phyloP scores from a whole-genome alignment of 2,329 filamentous ascomycete species.

The Elsinoe necatrix region DNA sequence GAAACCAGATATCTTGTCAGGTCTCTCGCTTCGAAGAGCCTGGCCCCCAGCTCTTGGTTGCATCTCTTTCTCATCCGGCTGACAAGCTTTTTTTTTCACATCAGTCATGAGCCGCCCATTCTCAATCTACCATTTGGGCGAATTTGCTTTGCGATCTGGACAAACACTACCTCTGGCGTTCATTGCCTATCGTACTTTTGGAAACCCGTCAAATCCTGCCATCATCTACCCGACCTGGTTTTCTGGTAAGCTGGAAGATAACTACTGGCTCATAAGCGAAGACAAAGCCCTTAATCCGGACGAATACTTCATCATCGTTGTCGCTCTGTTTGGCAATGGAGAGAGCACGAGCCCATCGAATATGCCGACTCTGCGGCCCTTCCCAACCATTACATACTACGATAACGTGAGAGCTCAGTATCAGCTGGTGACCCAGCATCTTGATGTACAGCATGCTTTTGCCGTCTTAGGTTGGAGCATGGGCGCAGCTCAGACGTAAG shows the following conservation, averaged over 20 bases:
- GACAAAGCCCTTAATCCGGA: slow-evolving; percentile 57
- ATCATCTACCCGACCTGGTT: slow-evolving; percentile 75
- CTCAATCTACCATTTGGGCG: slow-evolving; percentile 40
- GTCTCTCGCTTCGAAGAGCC: neutral
- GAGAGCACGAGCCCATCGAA: slow-evolving; percentile 63
- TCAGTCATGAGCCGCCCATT: slow-evolving; percentile 28
- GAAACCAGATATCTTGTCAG: neutral
- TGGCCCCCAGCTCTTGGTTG: neutral
- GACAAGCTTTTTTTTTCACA: neutral
- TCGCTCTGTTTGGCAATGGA: slow-evolving; percentile 60
- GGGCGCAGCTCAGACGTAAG: slow-evolving; percentile 54
- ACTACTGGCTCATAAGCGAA: slow-evolving; percentile 64
- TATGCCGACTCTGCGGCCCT: slow-evolving; percentile 44
- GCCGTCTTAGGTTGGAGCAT: slow-evolving; percentile 64
- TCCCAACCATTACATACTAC: slow-evolving; percentile 56
- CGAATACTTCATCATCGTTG: slow-evolving; percentile 60
- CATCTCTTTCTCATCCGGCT: neutral
- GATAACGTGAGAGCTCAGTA: slow-evolving; percentile 63
- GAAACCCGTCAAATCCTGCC: slow-evolving; percentile 51
- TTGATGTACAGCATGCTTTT: slow-evolving; percentile 51
- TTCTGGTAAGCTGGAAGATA: slow-evolving; percentile 60
- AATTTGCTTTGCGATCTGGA: slow-evolving; percentile 52
- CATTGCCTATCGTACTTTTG: slow-evolving; percentile 71
- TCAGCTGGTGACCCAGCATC: slow-evolving; percentile 54
- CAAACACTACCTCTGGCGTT: slow-evolving; percentile 54